Conservation (phyloP, 164 flowering plant species). For the Aristolochia fimbriata region DNA sequence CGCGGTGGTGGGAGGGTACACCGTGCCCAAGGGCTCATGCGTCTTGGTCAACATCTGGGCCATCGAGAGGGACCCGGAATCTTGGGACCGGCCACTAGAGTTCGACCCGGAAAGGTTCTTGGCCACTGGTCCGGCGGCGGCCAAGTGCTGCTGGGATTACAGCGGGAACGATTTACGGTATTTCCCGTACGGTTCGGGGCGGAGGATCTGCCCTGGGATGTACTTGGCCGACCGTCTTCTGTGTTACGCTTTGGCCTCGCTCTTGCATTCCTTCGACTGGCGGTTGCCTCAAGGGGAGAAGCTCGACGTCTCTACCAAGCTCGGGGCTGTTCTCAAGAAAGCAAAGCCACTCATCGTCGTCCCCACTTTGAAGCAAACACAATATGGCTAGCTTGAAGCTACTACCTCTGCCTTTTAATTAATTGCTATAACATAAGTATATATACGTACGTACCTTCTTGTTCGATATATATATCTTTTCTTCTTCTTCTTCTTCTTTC, state of each 20-base stretch:
- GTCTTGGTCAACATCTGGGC: constrained; percentile 6
- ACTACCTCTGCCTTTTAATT: background rate
- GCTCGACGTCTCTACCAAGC: constrained; percentile 3
- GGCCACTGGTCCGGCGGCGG: background rate
- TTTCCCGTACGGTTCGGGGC: constrained; percentile 5
- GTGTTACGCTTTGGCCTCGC: background rate
- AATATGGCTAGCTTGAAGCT: background rate
- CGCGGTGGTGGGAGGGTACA: background rate
- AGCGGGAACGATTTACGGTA: constrained; percentile 1
- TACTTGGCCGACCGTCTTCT: background rate
- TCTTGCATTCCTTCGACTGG: constrained; percentile 5
- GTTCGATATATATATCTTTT: no score
- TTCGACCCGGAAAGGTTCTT: constrained; percentile 7
- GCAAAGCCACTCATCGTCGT: background rate
- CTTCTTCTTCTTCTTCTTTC: no score
- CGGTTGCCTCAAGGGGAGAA: constrained; percentile 1
- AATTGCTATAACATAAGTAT: no score
- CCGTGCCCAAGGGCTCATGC: background rate
- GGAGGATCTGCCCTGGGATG: constrained; percentile 3
- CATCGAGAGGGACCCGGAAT: constrained; percentile 1
- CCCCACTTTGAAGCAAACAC: background rate
- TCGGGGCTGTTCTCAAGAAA: constrained; percentile 3
- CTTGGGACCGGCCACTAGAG: background rate
- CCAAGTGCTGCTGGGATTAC: no score
- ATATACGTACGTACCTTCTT: no score